A percentile compares a stretch with the other conserved stretches of the same genome.
phyloP scores from a whole-genome alignment of 306 rosid genomes.

The Dalbergia cultrata region DNA sequence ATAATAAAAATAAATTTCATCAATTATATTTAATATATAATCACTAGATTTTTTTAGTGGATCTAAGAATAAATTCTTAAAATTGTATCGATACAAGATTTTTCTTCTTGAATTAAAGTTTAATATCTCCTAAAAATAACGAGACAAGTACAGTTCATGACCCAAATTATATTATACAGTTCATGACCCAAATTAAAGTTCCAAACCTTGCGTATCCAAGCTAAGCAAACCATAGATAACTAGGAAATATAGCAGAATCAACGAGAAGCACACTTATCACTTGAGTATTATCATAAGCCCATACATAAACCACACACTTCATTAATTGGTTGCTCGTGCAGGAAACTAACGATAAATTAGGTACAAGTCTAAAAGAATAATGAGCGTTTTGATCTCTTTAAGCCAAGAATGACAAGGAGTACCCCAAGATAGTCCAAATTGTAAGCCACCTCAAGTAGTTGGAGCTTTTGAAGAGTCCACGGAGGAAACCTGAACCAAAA shows the following conservation, averaged over 20 bases:
- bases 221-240: not conserved
- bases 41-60: too few species aligned
- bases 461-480: conserved; percentile 70
- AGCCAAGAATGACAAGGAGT: conserved; percentile 61
- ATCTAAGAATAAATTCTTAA: too few species aligned
- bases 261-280: not conserved
- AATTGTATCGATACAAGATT: too few species aligned
- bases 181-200: not conserved
- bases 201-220: not conserved
- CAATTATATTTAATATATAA: too few species aligned
- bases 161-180: too few species aligned
- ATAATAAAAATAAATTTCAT: too few species aligned
- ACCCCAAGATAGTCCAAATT: conserved; percentile 62
- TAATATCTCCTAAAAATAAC: not conserved
- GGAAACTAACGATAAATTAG: not conserved
- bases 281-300: not conserved
- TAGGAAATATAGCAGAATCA: not conserved
- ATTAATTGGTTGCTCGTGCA: not conserved
- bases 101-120: not conserved
- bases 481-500: conserved; percentile 88
- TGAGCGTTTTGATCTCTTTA: conserved; percentile 50
- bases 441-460: conserved; percentile 63
- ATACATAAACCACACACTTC: not conserved
- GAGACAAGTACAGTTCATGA: not conserved
- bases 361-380: conserved; percentile 12